phyloP scores from a whole-genome alignment of 805 yeast species.

The Candida xiaguanensis region DNA sequence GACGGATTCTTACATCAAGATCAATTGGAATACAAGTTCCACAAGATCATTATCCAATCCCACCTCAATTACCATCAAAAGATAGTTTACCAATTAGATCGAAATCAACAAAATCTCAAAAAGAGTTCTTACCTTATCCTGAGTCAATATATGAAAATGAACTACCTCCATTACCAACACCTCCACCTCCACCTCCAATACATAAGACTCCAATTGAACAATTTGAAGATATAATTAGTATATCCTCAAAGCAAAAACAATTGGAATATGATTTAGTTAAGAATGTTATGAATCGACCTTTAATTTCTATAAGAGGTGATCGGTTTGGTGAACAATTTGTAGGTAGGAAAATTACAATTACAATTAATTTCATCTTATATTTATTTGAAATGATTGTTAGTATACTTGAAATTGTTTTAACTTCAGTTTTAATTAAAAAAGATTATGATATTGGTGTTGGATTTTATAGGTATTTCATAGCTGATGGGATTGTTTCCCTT shows the following conservation, averaged over 20 bases:
- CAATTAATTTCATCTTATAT: constrained; percentile 27
- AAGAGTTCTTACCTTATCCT: constrained; percentile 4
- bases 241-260: constrained; percentile 18
- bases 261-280: constrained; percentile 26
- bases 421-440: constrained; percentile 20
- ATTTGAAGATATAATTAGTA: constrained; percentile 12
- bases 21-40: constrained; percentile 7
- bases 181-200: constrained; percentile 17
- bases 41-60: not conserved
- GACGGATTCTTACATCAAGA: too few relatives aligned
- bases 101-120: constrained; percentile 3
- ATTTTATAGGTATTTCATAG: constrained; percentile 35
- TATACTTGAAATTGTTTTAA: constrained; percentile 23
- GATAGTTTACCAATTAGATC: constrained; percentile 1
- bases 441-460: constrained; percentile 23
- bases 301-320: constrained; percentile 16
- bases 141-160: constrained; percentile 14
- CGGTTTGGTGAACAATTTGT: constrained; percentile 12
- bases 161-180: constrained; percentile 22
- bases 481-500: constrained; percentile 30
- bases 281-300: constrained; percentile 32
- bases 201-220: constrained; percentile 8
- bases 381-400: constrained; percentile 26
- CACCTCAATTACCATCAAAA: constrained; percentile 9
- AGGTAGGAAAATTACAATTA: constrained; percentile 16